Base-by-base conservation (phyloP, 2,329 filamentous ascomycete species). In the Magnaporthiopsis incrustans region DNA sequence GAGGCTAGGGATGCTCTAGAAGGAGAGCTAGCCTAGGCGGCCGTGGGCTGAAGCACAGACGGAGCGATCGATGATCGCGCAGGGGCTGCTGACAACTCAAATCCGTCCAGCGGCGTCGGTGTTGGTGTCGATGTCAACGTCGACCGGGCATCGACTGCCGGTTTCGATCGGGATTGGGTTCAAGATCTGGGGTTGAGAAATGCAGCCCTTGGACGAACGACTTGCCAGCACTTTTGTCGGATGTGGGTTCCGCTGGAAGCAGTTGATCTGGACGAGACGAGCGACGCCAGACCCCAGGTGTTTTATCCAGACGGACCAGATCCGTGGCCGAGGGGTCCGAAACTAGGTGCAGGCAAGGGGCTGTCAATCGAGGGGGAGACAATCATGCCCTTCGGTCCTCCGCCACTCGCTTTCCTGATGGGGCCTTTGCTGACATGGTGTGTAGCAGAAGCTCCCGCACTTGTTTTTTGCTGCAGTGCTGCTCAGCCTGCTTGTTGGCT, bases 401-500 rank as follows among this genome's bases (percentile, higher is more conserved):
- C 33, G 33, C 33, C 12, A 15, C 38, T 50, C 38, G 15, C 38
- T 6, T 22, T 18, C 38, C 15, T 50, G 44, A 22, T 25, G 44
- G 44, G 57, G 57, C 14, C 57, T 25, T 27, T 27, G 57, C 57
- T 58, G 57, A 58, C 57, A 58, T 58, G 57, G 57, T 58, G 57
- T 58, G 57, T 58, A 58, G 57, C 57, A 58, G 14, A 27, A 8
- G 22, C 44, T 14, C 38, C 38, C 38, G 38, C 38, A 44, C 38
- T 44, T 18, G n/a, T 44, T 3, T 25, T 53, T 53, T n/a, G 5
- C 44, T 10, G 44, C 18, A 25, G 44, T n/a, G 44, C 44, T n/a
- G 44, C 44, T 53, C 44, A n/a, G 44, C 44, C 44, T 25, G 44
- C 44, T 25, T 53, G 18, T 53, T 53, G 44, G 44, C 44, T 53